These are phyloP conservation scores for Marasmius fiardii DNA, from an alignment of 1,284 basidiomycete genomes.

Conservation along the genomic window DNA sequence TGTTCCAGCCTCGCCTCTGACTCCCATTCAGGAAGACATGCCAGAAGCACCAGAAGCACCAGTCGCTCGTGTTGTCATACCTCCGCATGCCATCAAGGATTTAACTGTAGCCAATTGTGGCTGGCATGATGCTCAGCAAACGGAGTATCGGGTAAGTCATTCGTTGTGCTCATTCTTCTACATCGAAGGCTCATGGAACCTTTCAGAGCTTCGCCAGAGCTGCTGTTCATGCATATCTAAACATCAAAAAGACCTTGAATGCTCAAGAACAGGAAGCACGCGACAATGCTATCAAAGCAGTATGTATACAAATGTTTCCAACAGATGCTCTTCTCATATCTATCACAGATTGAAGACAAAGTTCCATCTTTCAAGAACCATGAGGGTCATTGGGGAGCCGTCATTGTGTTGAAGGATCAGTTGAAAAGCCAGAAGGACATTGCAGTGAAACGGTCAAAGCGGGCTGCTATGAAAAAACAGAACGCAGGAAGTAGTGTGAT, in stretches of 20 bases:
- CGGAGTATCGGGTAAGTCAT: background rate
- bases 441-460: background rate
- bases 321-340: background rate
- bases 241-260: background rate
- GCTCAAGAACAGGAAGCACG: background rate
- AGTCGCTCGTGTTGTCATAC: background rate
- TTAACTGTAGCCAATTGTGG: background rate
- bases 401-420: conserved; percentile 3
- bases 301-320: too few species aligned
- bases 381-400: conserved; percentile 6
- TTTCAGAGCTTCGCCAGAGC: background rate
- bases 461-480: background rate
- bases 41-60: background rate
- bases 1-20: background rate
- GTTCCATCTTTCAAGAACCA: conserved; percentile 3
- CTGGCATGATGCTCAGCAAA: background rate
- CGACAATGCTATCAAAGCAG: background rate
- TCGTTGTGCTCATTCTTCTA: too few species aligned
- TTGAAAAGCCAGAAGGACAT: conserved; percentile 5
- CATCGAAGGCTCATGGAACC: background rate
- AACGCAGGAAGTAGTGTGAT: too few species aligned
- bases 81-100: background rate
- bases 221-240: background rate
- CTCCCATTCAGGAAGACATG: background rate
- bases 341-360: background rate